These are phyloP conservation scores for Aristolochia contorta DNA, from an alignment of 164 flowering plant genomes.

Conservation along the genomic window DNA sequence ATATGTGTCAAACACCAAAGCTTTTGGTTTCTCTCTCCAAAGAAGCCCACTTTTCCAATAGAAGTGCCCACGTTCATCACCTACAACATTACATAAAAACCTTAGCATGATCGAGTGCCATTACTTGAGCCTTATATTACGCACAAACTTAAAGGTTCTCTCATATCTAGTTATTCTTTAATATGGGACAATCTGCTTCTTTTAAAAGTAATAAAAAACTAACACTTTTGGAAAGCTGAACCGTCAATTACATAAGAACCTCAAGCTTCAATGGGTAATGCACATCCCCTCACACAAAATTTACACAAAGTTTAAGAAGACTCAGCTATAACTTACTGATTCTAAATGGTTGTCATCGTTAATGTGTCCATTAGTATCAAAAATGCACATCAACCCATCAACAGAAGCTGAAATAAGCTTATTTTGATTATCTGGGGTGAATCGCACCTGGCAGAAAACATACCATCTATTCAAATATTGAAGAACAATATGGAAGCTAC, in stretches of 20 bases:
- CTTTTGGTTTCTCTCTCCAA: slow-evolving; percentile 50
- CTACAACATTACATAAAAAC: slow-evolving; percentile 20
- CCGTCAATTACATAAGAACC: too few relatives aligned
- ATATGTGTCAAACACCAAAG: slow-evolving; percentile 90
- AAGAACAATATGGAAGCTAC: not conserved
- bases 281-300: too few relatives aligned
- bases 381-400: slow-evolving; percentile 82
- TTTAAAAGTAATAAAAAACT: too few relatives aligned
- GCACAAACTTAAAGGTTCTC: too few relatives aligned
- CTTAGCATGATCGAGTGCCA: not conserved
- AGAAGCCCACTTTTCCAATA: slow-evolving; percentile 72
- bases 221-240: too few relatives aligned
- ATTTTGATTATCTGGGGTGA: slow-evolving; percentile 54
- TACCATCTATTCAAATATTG: not conserved
- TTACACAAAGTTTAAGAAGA: too few relatives aligned
- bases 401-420: slow-evolving; percentile 89
- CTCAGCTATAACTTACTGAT: slow-evolving; percentile 48
- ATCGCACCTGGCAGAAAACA: slow-evolving; percentile 50
- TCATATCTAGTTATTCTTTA: too few relatives aligned
- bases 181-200: too few relatives aligned
- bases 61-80: slow-evolving; percentile 94
- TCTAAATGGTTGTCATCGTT: slow-evolving; percentile 82
- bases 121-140: too few relatives aligned
- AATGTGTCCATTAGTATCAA: slow-evolving; percentile 68
- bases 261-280: too few relatives aligned